phyloP scores from a whole-genome alignment of 163 green algal genomes.

The Chlorella variabilis region DNA sequence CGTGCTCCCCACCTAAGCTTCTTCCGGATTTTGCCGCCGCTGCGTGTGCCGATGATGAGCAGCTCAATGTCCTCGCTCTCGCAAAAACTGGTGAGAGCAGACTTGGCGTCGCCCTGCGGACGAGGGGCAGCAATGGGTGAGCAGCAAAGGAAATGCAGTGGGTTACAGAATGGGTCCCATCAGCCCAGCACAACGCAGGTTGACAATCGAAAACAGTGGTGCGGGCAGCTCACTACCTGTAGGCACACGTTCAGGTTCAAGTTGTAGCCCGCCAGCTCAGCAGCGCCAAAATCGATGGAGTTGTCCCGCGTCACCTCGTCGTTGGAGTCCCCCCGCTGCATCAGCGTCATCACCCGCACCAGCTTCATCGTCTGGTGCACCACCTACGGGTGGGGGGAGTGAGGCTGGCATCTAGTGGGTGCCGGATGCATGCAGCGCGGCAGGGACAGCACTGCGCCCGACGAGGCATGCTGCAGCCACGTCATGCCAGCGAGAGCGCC shows the following conservation, averaged over 20 bases:
- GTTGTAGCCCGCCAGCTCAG: conserved; percentile 44
- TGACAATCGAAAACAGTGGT: too few species aligned
- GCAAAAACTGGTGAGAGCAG: conserved; percentile 33
- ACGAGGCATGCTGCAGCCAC: background rate
- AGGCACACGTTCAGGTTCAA: conserved; percentile 47
- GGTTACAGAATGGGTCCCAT: too few species aligned
- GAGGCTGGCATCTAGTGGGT: too few species aligned
- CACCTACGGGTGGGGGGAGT: too few species aligned
- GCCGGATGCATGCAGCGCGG: too few species aligned
- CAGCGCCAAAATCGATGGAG: conserved; percentile 36
- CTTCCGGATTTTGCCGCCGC: conserved; percentile 26
- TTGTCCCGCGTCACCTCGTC: conserved; percentile 35
- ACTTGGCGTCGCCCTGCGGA: conserved; percentile 39
- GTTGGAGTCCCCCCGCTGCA: conserved; percentile 4
- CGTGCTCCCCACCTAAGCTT: conserved; percentile 14
- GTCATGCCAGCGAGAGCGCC: background rate
- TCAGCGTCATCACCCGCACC: conserved; percentile 40
- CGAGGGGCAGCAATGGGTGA: too few species aligned
- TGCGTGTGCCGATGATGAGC: conserved; percentile 46
- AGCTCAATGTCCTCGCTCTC: conserved; percentile 50
- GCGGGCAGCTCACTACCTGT: too few species aligned
- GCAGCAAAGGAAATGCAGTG: background rate
- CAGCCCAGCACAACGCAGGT: too few species aligned
- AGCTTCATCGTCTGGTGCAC: conserved; percentile 28
- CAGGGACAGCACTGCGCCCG: background rate